phyloP scores from a whole-genome alignment of 2,329 filamentous ascomycete species.

The Herpotrichia juniperi region DNA sequence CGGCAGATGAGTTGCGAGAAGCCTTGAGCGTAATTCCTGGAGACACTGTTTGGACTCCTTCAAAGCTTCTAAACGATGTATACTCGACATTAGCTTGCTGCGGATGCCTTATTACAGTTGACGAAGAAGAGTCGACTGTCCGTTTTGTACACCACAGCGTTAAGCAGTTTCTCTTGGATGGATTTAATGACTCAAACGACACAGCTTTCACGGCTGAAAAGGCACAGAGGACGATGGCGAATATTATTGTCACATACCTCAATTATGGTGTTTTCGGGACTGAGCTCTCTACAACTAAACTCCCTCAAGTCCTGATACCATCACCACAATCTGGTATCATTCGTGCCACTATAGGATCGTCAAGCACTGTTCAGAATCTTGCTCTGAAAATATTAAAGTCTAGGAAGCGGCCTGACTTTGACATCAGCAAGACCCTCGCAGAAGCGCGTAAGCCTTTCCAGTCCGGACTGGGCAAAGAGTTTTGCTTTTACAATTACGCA shows the following conservation, averaged over 20 bases:
- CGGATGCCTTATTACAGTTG: slow-evolving; percentile 27
- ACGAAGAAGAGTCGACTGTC: slow-evolving; percentile 31
- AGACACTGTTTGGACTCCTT: slow-evolving; percentile 21
- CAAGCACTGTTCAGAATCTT: slow-evolving; percentile 9
- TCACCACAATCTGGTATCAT: slow-evolving; percentile 16
- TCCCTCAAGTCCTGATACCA: slow-evolving; percentile 4
- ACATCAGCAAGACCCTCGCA: slow-evolving; percentile 16
- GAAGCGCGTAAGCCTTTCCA: slow-evolving; percentile 3
- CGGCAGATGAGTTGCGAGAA: slow-evolving; percentile 45
- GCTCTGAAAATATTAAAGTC: slow-evolving; percentile 15
- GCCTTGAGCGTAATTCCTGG: slow-evolving; percentile 47
- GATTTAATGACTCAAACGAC: background rate
- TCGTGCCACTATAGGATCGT: slow-evolving; percentile 4
- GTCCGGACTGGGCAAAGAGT: background rate
- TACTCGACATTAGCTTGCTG: slow-evolving; percentile 23
- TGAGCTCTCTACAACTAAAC: slow-evolving; percentile 14
- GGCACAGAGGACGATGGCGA: slow-evolving; percentile 18
- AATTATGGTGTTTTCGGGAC: slow-evolving; percentile 25
- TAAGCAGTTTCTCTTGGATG: slow-evolving; percentile 20
- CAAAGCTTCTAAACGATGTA: slow-evolving; percentile 21
- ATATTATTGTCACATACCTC: slow-evolving; percentile 27
- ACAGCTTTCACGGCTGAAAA: slow-evolving; percentile 3
- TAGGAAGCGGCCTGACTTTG: slow-evolving; percentile 12
- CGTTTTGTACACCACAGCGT: slow-evolving; percentile 26
- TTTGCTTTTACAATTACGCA: slow-evolving; percentile 20